Conservation (phyloP, 2,329 filamentous ascomycete genomes). For the Ascochyta lentis region DNA sequence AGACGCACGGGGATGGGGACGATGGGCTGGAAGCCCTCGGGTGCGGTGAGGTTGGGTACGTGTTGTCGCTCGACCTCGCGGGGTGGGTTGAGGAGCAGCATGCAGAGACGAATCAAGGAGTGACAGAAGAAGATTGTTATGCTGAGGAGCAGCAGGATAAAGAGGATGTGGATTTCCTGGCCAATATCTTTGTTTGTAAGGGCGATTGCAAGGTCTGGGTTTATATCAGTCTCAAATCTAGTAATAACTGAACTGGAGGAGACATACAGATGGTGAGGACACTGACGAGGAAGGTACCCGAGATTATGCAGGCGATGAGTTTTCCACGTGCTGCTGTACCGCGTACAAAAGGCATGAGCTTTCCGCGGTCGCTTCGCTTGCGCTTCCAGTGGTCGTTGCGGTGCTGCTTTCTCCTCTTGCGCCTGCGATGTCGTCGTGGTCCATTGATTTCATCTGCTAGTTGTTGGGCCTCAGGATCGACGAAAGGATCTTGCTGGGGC, state of each 20-base stretch:
- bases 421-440: slow-evolving; percentile 47
- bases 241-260: not conserved
- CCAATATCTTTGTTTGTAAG: slow-evolving; percentile 68
- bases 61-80: slow-evolving; percentile 31
- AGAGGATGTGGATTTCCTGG: slow-evolving; percentile 77
- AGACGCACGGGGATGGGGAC: slow-evolving; percentile 79
- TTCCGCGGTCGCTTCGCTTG: slow-evolving; percentile 24
- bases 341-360: slow-evolving; percentile 28
- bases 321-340: slow-evolving; percentile 42
- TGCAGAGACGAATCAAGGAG: slow-evolving; percentile 74
- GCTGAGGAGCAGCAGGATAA: slow-evolving; percentile 78
- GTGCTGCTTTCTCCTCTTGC: slow-evolving; percentile 39
- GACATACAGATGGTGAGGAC: slow-evolving; percentile 71
- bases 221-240: slow-evolving; percentile 1
- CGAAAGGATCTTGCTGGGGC: slow-evolving; percentile 12
- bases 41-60: slow-evolving; percentile 59
- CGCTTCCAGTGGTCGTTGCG: slow-evolving; percentile 41
- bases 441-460: slow-evolving; percentile 54
- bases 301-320: slow-evolving; percentile 62
- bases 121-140: slow-evolving; percentile 83
- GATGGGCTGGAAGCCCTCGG: slow-evolving; percentile 71
- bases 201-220: slow-evolving; percentile 74
- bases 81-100: slow-evolving; percentile 64
- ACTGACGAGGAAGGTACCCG: slow-evolving; percentile 66
- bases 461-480: slow-evolving; percentile 58